Evolutionary conservation across 2,329 filamentous ascomycete genomes (phyloP), one percentile per base, ranked within the genome.

Genomic region (Mariannaea elegans): DNA sequence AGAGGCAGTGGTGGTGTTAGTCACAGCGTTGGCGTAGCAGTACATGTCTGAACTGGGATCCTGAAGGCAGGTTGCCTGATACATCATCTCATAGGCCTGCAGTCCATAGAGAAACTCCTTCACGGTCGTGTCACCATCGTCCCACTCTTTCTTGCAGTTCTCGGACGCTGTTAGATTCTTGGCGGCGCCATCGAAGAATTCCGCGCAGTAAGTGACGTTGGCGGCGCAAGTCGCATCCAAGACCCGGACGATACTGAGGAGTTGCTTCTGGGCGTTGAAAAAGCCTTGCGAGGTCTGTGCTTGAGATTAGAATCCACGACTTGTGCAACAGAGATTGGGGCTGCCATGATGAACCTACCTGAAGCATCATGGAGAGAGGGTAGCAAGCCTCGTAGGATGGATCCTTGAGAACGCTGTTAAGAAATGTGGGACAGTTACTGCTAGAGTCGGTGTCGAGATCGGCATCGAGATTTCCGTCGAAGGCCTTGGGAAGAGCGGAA

Each of bases 11-110:
- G 86, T 85, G 6, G 80, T 74, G 76, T 97, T 97, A 46, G 91
- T 93, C 61, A 94, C 87, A 48, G 94, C 93, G 67, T 92, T 90
- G 65, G 91, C 91, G 75, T 93, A 97, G 79, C 87, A 90, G 80
- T 94, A 97, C 65, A 87, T 84, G 49, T 82, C 82, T 1, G 87
- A 88, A 1, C 80, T 76, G 0, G 86, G 81, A 72, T 92, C 86
- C 61, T 87, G 87, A 18, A 97, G 83, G 73, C 95, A 99, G 7
- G 90, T 90, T 3, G 93, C 92, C 47, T 87, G 83, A 78, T 94
- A 97, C 27, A 97, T 78, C 24, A 90, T 84, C 63, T 88, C 82
- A 77, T 97, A 99, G 42, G 92, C 85, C 19, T 87, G 76, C 69
- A 98, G 84, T 45, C 92, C 93, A 39, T 86, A 81, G 73, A 93